Evolutionary conservation across 495 filamentous ascomycete species (phyloP), one percentile per base, ranked within the genome.

Genomic region (Podospora pseudoanserina): DNA sequence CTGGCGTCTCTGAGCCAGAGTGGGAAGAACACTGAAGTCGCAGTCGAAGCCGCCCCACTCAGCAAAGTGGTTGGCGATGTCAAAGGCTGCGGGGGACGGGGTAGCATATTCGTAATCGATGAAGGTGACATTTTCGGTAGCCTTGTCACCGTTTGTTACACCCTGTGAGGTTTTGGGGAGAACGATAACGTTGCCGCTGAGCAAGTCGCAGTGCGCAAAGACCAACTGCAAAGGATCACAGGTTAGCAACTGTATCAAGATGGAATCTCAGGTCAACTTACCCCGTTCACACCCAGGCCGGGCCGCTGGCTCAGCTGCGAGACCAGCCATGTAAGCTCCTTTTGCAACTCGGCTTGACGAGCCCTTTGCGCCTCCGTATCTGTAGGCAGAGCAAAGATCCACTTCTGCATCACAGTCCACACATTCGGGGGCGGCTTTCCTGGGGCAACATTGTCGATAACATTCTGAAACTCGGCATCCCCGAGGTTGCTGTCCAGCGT

Each of bases 101-200:
- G 92, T 93, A 9, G 94, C 92, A 76, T 95, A 96, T 80, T 99
- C 95, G 81, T 98, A 99, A 79, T 99, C 95, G 74, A 99, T 98
- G 77, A 99, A 98, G 74, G 87, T 88, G 60, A 98, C 92, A 6
- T 65, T 81, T 73, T 68, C 84, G 73, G 70, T 65, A 59, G 61
- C 81, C 39, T 77, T 72, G 32, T 80, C 65, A 55, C 71, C 70
- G 55, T 68, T 74, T 13, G 34, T 63, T 16, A 75, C 65, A 16
- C 60, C 69, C 15, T 77, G 71, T 11, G 39, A 49, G 18, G 79
- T 71, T 4, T 77, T 74, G 27, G 91, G 91, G n/a, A 88, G 81
- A 61, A 97, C 85, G 69, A 99, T 97, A 65, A 99, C 91, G 75
- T 99, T 99, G 64, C 93, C 95, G 76, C 89, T 92, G 9, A 99